A percentile compares a stretch with the other conserved stretches of the same genome.
Conservation (phyloP, 352 stramenopile genomes). For the Pythium chondricola region DNA sequence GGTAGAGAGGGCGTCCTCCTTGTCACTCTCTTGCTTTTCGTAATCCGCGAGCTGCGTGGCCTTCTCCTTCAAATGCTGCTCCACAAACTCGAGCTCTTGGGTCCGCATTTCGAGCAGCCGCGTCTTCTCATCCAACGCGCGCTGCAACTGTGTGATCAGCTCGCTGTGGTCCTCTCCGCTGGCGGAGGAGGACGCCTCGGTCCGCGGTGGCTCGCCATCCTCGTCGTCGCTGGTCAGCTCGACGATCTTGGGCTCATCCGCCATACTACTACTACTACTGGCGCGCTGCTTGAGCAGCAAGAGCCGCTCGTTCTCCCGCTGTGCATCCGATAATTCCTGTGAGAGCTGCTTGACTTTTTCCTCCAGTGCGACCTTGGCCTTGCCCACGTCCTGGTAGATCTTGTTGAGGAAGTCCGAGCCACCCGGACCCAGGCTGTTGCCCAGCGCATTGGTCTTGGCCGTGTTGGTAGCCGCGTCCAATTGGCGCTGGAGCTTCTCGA, state of each 20-base stretch:
- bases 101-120: slow-evolving; percentile 19
- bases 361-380: slow-evolving; percentile 67
- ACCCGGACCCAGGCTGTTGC: neutral
- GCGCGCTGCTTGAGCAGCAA: slow-evolving; percentile 19
- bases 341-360: slow-evolving; percentile 63
- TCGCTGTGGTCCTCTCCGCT: slow-evolving; percentile 4
- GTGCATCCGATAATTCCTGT: slow-evolving; percentile 31
- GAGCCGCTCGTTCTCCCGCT: slow-evolving; percentile 46
- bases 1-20: slow-evolving; percentile 20
- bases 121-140: slow-evolving; percentile 12
- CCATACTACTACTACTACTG: neutral
- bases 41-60: slow-evolving; percentile 3
- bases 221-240: slow-evolving; percentile 15
- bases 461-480: slow-evolving; percentile 13
- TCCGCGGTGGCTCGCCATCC: slow-evolving; percentile 3
- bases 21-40: slow-evolving; percentile 16
- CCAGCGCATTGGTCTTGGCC: slow-evolving; percentile 22
- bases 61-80: slow-evolving; percentile 22
- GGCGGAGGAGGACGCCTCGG: neutral
- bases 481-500: slow-evolving; percentile 30
- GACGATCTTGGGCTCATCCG: slow-evolving; percentile 17
- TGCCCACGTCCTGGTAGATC: slow-evolving; percentile 75
- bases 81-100: slow-evolving; percentile 24
- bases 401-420: slow-evolving; percentile 61
- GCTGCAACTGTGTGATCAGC: slow-evolving; percentile 17